These are phyloP conservation scores for Torulaspora delbrueckii DNA, from an alignment of 805 yeast species.

Conservation along the genomic window DNA sequence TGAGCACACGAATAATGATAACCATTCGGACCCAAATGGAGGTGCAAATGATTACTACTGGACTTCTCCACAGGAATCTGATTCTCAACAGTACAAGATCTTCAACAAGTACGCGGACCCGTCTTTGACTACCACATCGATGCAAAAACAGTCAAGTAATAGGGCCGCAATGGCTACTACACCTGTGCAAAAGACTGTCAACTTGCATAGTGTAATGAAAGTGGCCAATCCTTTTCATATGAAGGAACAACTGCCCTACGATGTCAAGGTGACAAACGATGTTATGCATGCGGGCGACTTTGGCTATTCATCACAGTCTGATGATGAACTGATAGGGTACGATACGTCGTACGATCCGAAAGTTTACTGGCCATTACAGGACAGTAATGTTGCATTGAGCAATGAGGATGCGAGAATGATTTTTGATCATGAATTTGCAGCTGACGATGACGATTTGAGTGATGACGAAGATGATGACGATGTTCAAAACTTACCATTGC, in stretches of 20 bases:
- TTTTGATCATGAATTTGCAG: slow-evolving; percentile 31
- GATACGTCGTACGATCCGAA: slow-evolving; percentile 19
- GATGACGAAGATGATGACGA: slow-evolving; percentile 27
- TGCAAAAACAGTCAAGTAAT: slow-evolving; percentile 2
- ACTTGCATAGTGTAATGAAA: slow-evolving; percentile 25
- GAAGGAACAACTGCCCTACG: slow-evolving; percentile 11
- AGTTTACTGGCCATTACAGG: slow-evolving; percentile 27
- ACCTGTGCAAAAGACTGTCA: slow-evolving; percentile 27
- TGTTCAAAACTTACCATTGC: slow-evolving; percentile 1
- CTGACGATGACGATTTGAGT: slow-evolving; percentile 25
- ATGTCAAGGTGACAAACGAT: slow-evolving; percentile 17
- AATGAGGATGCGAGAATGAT: slow-evolving; percentile 31
- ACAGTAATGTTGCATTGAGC: slow-evolving; percentile 21
- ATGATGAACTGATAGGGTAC: slow-evolving; percentile 15
- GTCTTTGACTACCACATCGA: slow-evolving; percentile 31
- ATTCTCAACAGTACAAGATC: slow-evolving; percentile 6
- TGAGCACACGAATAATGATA: slow-evolving; percentile 5
- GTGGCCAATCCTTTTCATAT: slow-evolving; percentile 16
- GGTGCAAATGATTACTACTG: slow-evolving; percentile 1
- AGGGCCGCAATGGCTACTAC: slow-evolving; percentile 6
- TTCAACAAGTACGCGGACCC: slow-evolving; percentile 36
- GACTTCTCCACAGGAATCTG: not conserved
- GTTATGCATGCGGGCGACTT: slow-evolving; percentile 11
- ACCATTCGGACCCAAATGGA: not conserved
- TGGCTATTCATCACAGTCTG: slow-evolving; percentile 16